phyloP scores from a whole-genome alignment of 441 rosid species.

The Gossypium schwendimanii region DNA sequence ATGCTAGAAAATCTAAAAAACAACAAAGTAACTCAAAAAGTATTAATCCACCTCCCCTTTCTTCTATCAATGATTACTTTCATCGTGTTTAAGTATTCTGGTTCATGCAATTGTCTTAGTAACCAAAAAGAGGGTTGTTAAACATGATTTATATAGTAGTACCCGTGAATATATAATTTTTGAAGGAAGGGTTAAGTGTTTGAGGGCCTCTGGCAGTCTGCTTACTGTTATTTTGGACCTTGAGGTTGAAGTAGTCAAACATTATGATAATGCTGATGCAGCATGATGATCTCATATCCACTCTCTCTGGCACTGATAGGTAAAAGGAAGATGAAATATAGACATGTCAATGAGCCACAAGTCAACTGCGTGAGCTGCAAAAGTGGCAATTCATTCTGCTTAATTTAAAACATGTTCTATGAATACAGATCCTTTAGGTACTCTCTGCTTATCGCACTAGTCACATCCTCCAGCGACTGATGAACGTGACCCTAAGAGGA shows the following conservation, averaged over 20 bases:
- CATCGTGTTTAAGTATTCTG: too few relatives aligned
- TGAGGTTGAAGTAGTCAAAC: neutral
- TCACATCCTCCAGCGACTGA: conserved; percentile 82
- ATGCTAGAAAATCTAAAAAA: too few relatives aligned
- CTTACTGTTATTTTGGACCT: neutral
- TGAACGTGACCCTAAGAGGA: conserved; percentile 46
- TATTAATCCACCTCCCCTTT: too few relatives aligned
- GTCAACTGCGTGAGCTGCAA: neutral
- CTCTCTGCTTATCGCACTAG: too few relatives aligned
- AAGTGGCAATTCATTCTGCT: neutral
- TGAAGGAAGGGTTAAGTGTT: neutral
- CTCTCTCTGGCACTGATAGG: neutral
- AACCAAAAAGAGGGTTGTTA: neutral
- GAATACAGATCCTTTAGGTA: too few relatives aligned
- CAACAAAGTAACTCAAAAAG: too few relatives aligned
- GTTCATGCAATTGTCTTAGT: too few relatives aligned
- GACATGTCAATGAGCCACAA: neutral
- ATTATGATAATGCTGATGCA: neutral
- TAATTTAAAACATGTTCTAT: neutral
- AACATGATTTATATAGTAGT: neutral
- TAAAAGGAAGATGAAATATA: neutral
- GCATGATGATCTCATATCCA: neutral
- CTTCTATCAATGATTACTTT: too few relatives aligned
- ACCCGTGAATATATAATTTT: too few relatives aligned
- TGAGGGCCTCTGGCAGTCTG: neutral